Evolutionary conservation across 306 rosid species (phyloP).

Genomic region (Vigna unguiculata): DNA sequence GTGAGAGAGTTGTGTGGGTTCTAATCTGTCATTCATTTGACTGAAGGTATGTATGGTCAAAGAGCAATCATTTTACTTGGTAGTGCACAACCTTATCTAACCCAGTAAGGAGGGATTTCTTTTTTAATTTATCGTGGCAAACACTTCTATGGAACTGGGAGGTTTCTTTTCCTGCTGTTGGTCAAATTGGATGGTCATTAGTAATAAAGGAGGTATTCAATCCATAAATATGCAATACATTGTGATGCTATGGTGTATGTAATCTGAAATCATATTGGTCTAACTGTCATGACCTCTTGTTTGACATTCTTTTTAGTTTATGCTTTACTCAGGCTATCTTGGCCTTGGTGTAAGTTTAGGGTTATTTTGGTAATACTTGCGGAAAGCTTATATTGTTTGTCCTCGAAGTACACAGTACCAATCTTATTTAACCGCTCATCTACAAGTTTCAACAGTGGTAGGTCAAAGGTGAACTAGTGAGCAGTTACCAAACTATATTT

Average conservation of each 20-base stretch:
- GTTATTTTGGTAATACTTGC: constrained; percentile 9
- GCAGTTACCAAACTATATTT: constrained; percentile 4
- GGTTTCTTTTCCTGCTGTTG: neutral
- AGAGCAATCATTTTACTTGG: neutral
- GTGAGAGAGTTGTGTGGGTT: neutral
- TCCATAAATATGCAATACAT: neutral
- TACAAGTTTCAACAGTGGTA: constrained; percentile 32
- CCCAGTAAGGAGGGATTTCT: neutral
- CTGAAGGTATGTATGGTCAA: neutral
- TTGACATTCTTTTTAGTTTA: neutral
- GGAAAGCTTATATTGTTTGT: neutral
- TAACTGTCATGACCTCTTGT: constrained; percentile 1
- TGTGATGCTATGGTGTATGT: constrained; percentile 27
- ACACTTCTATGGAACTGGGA: neutral
- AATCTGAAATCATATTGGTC: constrained; percentile 10
- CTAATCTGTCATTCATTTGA: neutral
- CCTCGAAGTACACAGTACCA: neutral
- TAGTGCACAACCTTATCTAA: neutral
- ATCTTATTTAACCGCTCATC: constrained; percentile 11
- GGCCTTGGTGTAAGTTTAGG: constrained; percentile 1
- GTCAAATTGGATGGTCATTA: constrained; percentile 7
- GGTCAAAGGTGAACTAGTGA: constrained; percentile 25
- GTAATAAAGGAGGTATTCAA: constrained; percentile 20
- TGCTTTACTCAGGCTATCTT: neutral
- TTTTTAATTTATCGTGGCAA: neutral